A percentile compares a stretch with the other conserved stretches of the same genome.
These are phyloP conservation scores for Spiraea crenata DNA, from an alignment of 331 rosid genomes.

Conservation along the genomic window DNA sequence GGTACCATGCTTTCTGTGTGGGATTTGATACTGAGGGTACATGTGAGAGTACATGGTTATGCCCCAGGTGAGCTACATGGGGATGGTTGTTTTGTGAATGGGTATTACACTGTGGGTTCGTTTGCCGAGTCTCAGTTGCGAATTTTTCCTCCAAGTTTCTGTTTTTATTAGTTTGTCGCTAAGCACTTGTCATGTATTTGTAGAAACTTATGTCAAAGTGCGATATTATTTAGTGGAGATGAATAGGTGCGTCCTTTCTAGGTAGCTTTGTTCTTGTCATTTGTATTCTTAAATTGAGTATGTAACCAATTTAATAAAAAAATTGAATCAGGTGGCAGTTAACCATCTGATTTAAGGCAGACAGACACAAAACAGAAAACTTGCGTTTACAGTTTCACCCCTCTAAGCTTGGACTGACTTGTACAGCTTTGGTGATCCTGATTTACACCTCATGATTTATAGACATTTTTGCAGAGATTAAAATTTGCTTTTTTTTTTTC, in stretches of 20 bases:
- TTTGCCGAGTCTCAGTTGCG: slow-evolving; percentile 4
- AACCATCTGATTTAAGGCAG: not conserved
- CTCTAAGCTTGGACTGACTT: not conserved
- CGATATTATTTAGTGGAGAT: not conserved
- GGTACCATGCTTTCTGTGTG: slow-evolving; percentile 99
- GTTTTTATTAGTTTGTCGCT: slow-evolving; percentile 4
- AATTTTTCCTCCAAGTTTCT: slow-evolving; percentile 11
- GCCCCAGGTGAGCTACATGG: slow-evolving; percentile 72
- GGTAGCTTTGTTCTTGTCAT: slow-evolving; percentile 7
- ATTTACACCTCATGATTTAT: slow-evolving; percentile 4
- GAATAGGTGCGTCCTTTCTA: slow-evolving; percentile 10
- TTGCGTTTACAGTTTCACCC: slow-evolving; percentile 12
- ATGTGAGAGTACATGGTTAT: slow-evolving; percentile 84
- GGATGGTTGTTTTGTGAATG: slow-evolving; percentile 18
- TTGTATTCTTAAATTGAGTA: slow-evolving; percentile 9
- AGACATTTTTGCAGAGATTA: slow-evolving; percentile 12
- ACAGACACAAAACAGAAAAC: not conserved
- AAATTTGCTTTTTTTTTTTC: slow-evolving; percentile 21
- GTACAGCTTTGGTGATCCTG: not conserved
- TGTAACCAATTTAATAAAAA: slow-evolving; percentile 7
- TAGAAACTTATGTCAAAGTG: not conserved
- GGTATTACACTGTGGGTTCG: slow-evolving; percentile 13
- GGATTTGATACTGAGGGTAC: slow-evolving; percentile 86
- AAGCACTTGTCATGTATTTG: slow-evolving; percentile 11
- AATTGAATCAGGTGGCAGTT: too few relatives aligned